phyloP scores from a whole-genome alignment of 352 stramenopile genomes.

The Phytophthora citricola region DNA sequence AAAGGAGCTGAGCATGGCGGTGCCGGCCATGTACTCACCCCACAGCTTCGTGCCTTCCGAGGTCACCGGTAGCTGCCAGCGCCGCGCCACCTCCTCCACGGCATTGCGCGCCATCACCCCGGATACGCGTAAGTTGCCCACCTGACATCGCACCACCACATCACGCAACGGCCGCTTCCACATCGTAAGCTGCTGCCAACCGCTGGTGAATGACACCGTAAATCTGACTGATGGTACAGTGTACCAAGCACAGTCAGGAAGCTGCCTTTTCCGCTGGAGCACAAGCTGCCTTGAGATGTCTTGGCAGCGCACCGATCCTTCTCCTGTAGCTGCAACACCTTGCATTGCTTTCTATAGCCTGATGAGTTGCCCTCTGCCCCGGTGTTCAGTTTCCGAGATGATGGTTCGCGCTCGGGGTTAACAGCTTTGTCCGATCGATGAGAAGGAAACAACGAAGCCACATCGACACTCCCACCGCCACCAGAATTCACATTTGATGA shows the following conservation, averaged over 20 bases:
- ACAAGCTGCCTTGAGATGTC: conserved; percentile 52
- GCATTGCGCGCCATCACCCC: conserved; percentile 69
- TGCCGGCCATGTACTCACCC: conserved; percentile 90
- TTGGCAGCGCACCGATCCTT: conserved; percentile 66
- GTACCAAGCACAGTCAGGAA: conserved; percentile 26
- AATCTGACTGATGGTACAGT: conserved; percentile 2
- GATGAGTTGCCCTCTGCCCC: conserved; percentile 21
- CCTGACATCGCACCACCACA: conserved; percentile 72
- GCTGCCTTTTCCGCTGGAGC: conserved; percentile 57
- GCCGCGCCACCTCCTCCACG: conserved; percentile 57
- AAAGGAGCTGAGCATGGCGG: conserved; percentile 87
- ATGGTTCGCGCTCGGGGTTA: conserved; percentile 14
- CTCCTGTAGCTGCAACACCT: conserved; percentile 69
- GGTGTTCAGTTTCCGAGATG: conserved; percentile 11
- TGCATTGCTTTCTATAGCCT: conserved; percentile 49
- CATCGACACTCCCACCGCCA: conserved; percentile 26
- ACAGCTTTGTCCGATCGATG: conserved; percentile 17
- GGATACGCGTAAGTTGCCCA: conserved; percentile 85
- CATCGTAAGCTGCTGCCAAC: conserved; percentile 30
- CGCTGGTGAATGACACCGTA: not conserved
- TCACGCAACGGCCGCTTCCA: conserved; percentile 70
- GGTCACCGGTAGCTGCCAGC: conserved; percentile 58
- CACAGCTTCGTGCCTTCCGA: conserved; percentile 67
- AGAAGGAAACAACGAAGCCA: conserved; percentile 31
- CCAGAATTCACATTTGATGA: conserved; percentile 9